Evolutionary conservation across 345 rosid species (phyloP).

Genomic region (Populus nigra): DNA sequence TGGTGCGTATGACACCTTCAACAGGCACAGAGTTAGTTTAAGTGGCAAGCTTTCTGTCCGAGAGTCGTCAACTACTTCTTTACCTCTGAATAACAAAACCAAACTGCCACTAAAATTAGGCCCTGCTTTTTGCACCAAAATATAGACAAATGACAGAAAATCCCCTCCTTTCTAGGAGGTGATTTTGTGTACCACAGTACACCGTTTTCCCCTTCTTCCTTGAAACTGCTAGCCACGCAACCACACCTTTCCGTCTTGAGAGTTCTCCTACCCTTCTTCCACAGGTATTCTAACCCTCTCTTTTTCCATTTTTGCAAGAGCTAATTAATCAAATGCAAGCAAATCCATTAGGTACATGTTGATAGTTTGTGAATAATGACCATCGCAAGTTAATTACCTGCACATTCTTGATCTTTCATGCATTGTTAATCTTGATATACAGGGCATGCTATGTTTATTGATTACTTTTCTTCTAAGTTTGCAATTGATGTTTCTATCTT

Average conservation of each 20-base stretch:
- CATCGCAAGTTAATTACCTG: neutral
- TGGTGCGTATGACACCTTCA: neutral
- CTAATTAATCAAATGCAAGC: neutral
- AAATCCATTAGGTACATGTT: neutral
- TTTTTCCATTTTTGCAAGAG: neutral
- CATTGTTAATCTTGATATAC: neutral
- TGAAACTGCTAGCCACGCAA: conserved; percentile 7
- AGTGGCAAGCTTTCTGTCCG: neutral
- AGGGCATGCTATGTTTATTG: neutral
- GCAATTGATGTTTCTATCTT: neutral
- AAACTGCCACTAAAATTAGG: neutral
- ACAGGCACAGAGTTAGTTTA: neutral
- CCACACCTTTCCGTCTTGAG: conserved; percentile 17
- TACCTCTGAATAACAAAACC: neutral
- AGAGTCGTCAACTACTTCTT: neutral
- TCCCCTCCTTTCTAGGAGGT: conserved; percentile 24
- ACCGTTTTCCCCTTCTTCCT: conserved; percentile 3
- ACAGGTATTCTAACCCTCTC: conserved; percentile 23
- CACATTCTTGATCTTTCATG: neutral
- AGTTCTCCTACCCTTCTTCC: conserved; percentile 16
- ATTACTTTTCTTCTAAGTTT: too few species aligned
- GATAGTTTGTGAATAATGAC: neutral
- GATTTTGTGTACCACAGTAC: conserved; percentile 1
- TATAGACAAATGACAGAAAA: neutral
- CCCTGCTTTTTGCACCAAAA: neutral